These are phyloP conservation scores for Bipolaris gigantea DNA, from an alignment of 2,329 filamentous ascomycete species.

Conservation along the genomic window DNA sequence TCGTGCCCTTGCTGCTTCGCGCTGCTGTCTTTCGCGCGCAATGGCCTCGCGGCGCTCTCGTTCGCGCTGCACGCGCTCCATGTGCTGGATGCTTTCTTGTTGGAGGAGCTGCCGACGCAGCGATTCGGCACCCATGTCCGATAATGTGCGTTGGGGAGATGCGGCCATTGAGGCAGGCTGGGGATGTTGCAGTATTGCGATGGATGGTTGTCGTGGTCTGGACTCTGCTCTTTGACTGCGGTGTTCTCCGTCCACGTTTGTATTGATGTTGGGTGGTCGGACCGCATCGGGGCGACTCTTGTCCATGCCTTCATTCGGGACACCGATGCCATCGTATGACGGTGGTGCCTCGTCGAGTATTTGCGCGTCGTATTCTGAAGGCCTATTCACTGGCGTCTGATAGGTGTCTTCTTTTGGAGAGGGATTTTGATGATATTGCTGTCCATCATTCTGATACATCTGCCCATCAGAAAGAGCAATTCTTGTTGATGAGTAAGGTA, in stretches of 20 bases:
- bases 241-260: conserved; percentile 13
- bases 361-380: conserved; percentile 26
- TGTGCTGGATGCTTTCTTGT: conserved; percentile 38
- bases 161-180: conserved; percentile 46
- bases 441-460: conserved; percentile 11
- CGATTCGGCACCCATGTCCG: conserved; percentile 44
- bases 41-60: conserved; percentile 33
- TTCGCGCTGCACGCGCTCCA: conserved; percentile 36
- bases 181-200: conserved; percentile 42
- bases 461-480: conserved; percentile 11
- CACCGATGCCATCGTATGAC: conserved; percentile 37
- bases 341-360: conserved; percentile 39
- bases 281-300: conserved; percentile 32
- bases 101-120: conserved; percentile 40
- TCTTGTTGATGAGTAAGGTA: conserved; percentile 29
- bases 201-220: conserved; percentile 37
- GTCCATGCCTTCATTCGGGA: conserved; percentile 36
- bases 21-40: conserved; percentile 31
- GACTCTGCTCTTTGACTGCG: conserved; percentile 23
- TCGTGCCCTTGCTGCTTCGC: conserved; percentile 35
- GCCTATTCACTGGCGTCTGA: conserved; percentile 3
- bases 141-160: conserved; percentile 40
- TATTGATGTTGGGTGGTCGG: conserved; percentile 38
- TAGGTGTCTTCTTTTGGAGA: conserved; percentile 13
- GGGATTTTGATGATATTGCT: conserved; percentile 16